A percentile compares a stretch with the other conserved stretches of the same genome.
phyloP scores from a whole-genome alignment of 441 rosid genomes.

The Pelargonium fulgidum region DNA sequence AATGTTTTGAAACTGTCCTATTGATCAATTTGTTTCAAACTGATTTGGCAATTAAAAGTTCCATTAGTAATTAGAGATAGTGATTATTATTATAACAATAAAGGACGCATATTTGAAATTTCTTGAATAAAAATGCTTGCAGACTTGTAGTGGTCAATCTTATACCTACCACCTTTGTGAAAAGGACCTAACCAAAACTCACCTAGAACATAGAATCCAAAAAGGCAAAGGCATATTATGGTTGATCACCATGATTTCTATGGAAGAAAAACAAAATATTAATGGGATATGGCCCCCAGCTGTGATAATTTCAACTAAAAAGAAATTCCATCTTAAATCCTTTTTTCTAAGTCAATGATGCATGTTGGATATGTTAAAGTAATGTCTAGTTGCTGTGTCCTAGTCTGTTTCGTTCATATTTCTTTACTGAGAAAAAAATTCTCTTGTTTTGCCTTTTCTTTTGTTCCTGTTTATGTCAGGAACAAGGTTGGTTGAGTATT shows the following conservation, averaged over 20 bases:
- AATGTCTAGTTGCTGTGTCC: not conserved
- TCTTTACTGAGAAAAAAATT: not conserved
- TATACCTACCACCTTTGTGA: not conserved
- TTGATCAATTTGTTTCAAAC: too few relatives aligned
- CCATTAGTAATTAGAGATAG: too few relatives aligned
- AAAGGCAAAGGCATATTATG: too few relatives aligned
- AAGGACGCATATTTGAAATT: too few relatives aligned
- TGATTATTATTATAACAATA: too few relatives aligned
- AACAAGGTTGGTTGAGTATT: not conserved
- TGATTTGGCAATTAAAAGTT: too few relatives aligned
- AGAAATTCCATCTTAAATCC: not conserved
- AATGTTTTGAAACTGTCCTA: too few relatives aligned
- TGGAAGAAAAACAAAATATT: not conserved
- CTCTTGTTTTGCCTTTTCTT: too few relatives aligned
- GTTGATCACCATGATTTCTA: not conserved
- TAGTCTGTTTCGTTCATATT: not conserved
- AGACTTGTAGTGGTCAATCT: not conserved
- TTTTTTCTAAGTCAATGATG: not conserved
- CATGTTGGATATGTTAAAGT: not conserved
- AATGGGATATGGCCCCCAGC: conserved; percentile 3
- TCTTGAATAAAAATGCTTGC: too few relatives aligned
- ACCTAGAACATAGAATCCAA: not conserved
- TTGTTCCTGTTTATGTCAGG: not conserved
- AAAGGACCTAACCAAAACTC: conserved; percentile 9
- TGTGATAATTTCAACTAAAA: not conserved